Conservation (phyloP, 148 eudicot species). For the Silene latifolia region DNA sequence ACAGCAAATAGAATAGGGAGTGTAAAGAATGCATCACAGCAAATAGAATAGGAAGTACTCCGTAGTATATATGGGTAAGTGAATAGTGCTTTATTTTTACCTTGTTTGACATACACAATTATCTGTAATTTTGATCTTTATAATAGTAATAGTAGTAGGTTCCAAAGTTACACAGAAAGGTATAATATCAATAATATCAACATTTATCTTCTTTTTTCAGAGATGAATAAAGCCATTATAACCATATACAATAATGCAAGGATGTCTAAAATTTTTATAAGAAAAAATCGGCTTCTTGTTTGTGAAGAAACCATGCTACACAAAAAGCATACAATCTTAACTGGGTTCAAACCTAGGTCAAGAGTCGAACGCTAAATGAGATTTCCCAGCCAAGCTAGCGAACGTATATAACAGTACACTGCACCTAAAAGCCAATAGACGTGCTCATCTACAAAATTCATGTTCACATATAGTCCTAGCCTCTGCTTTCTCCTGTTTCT, state of each 20-base stretch:
- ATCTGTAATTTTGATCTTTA: not conserved
- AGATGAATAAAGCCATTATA: not conserved
- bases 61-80: not conserved
- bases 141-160: too few relatives aligned
- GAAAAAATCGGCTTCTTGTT: not conserved
- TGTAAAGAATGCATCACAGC: not conserved
- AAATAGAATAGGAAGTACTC: too few relatives aligned
- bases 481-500: constrained; percentile 22
- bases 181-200: too few relatives aligned
- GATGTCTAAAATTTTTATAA: not conserved
- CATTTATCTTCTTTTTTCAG: not conserved
- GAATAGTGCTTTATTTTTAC: not conserved
- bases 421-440: not conserved
- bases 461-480: not conserved
- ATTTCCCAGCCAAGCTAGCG: not conserved
- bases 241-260: too few relatives aligned
- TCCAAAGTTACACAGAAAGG: not conserved
- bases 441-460: not conserved
- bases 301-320: not conserved
- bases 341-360: not conserved
- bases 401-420: not conserved
- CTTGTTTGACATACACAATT: not conserved
- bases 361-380: not conserved
- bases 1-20: not conserved
- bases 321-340: not conserved